Percentiles rank a stretch among this genome's conserved stretches.
These are phyloP conservation scores for Aureobasidium subglaciale DNA, from an alignment of 2,329 filamentous ascomycete genomes.

Conservation along the genomic window DNA sequence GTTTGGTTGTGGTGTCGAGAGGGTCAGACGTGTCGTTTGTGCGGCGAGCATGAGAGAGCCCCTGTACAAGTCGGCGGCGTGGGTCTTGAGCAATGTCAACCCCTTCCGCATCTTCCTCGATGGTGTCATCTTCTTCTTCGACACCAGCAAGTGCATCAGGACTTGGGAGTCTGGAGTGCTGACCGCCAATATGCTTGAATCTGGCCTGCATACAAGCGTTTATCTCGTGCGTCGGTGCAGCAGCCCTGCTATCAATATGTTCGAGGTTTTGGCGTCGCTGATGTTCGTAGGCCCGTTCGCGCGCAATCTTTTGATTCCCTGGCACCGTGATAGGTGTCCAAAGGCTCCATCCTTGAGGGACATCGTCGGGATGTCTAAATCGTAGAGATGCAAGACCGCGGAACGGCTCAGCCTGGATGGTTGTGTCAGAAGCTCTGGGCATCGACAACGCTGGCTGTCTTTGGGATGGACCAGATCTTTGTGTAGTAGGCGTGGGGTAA, in stretches of 20 bases:
- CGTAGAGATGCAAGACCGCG: neutral
- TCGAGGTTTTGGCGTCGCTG: neutral
- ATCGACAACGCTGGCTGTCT: too few species aligned
- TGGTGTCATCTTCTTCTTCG: neutral
- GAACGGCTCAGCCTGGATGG: neutral
- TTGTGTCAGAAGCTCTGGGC: neutral
- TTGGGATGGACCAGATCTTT: too few species aligned
- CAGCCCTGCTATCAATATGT: neutral
- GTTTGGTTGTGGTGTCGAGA: neutral
- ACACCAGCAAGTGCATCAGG: neutral
- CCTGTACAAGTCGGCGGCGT: neutral
- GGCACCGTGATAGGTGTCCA: neutral
- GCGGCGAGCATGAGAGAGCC: neutral
- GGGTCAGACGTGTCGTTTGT: neutral
- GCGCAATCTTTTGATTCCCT: neutral
- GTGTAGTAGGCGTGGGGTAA: neutral
- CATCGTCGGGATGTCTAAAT: neutral
- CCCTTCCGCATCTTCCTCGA: neutral
- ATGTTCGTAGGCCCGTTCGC: neutral
- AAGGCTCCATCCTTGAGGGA: neutral
- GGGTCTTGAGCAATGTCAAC: neutral
- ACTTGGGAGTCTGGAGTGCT: neutral
- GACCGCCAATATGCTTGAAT: too few species aligned
- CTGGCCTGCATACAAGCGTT: neutral
- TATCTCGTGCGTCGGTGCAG: neutral